phyloP scores from a whole-genome alignment of 306 rosid species.

The Oemleria cerasiformis region DNA sequence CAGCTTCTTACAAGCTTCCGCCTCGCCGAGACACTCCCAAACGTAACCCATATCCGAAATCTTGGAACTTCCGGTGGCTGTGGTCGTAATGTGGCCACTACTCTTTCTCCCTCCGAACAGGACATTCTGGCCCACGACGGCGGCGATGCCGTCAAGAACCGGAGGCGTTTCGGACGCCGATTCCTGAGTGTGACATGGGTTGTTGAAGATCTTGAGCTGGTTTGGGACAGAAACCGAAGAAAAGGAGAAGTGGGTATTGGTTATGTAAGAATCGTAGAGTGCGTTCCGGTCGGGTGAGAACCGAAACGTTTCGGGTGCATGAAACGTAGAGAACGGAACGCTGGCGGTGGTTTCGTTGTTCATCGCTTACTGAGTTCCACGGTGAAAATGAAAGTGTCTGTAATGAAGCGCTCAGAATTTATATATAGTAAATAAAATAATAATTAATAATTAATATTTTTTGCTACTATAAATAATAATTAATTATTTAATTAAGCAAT shows the following conservation, averaged over 20 bases:
- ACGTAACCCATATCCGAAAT: background rate
- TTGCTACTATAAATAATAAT: too few relatives aligned
- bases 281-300: constrained; percentile 7
- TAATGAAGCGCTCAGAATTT: background rate
- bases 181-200: background rate
- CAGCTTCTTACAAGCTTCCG: background rate
- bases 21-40: background rate
- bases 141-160: constrained; percentile 76
- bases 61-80: background rate
- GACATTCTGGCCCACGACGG: constrained; percentile 66
- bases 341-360: constrained; percentile 2
- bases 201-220: background rate
- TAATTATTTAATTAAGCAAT: too few relatives aligned
- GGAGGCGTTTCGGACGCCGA: constrained; percentile 11
- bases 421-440: background rate
- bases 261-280: constrained; percentile 9
- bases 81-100: background rate
- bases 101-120: constrained; percentile 43
- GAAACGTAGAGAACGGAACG: constrained; percentile 18
- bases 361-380: background rate
- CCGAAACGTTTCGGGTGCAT: constrained; percentile 15
- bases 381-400: background rate
- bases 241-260: constrained; percentile 20
- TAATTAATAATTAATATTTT: background rate
- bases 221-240: constrained; percentile 12